Conservation (phyloP, 2,329 filamentous ascomycete species). For the Nemania serpens region DNA sequence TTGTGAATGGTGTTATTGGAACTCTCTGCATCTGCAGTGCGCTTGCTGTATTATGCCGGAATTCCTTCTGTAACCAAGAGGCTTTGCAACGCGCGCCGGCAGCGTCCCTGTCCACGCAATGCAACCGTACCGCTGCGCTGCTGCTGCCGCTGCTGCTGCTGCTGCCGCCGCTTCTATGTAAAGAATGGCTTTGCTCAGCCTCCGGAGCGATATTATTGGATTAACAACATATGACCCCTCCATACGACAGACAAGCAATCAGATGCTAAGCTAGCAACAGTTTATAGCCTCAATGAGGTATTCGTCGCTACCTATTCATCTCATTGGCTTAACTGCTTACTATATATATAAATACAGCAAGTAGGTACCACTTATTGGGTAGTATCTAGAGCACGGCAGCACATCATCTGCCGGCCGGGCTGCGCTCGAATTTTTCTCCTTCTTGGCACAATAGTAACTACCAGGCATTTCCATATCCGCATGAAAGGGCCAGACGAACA, state of each 20-base stretch:
- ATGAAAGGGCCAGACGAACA: conserved; percentile 10
- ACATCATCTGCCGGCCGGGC: too few relatives aligned
- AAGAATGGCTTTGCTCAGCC: conserved; percentile 11
- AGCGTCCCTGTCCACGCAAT: conserved; percentile 13
- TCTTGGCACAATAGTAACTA: not conserved
- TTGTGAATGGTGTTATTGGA: too few relatives aligned
- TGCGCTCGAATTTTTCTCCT: too few relatives aligned
- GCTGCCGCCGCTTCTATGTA: not conserved
- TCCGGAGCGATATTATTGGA: not conserved
- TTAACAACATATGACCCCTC: conserved; percentile 9
- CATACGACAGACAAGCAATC: not conserved
- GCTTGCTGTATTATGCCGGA: too few relatives aligned
- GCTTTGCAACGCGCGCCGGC: conserved; percentile 19
- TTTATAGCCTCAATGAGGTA: not conserved
- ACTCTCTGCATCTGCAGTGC: too few relatives aligned
- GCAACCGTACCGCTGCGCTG: not conserved
- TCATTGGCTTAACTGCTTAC: too few relatives aligned
- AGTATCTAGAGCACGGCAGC: too few relatives aligned
- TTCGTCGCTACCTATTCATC: not conserved
- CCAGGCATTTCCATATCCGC: conserved; percentile 1
- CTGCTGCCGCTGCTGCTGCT: not conserved
- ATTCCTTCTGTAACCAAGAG: not conserved
- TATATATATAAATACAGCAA: too few relatives aligned
- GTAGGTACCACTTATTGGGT: too few relatives aligned
- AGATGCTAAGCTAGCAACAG: too few relatives aligned